These are phyloP conservation scores for Bryopsis sp. DNA, from an alignment of 139 green algal genomes.

Conservation along the genomic window DNA sequence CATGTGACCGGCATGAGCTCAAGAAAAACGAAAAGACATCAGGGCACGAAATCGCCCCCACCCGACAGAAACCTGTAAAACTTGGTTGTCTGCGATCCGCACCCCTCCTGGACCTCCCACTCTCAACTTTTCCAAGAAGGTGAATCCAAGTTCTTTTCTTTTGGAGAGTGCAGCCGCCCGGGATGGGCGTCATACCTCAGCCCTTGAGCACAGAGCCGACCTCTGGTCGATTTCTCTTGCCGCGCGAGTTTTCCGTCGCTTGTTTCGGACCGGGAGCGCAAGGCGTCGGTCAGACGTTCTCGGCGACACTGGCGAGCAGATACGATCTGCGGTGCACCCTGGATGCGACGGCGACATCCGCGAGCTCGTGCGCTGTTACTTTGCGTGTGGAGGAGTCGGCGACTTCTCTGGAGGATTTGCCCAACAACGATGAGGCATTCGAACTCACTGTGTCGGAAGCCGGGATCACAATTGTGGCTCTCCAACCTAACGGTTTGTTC, in stretches of 20 bases:
- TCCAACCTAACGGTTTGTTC: constrained; percentile 35
- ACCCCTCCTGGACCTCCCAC: too few relatives aligned
- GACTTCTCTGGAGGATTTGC: constrained; percentile 12
- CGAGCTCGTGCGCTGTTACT: neutral
- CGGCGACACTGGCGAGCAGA: neutral
- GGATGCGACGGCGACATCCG: neutral
- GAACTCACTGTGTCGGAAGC: constrained; percentile 25
- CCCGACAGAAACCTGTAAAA: too few relatives aligned
- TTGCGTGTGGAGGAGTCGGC: neutral
- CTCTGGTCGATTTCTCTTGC: neutral
- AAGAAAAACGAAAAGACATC: too few relatives aligned
- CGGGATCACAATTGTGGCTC: constrained; percentile 25
- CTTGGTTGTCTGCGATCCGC: too few relatives aligned
- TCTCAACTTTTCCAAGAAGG: too few relatives aligned
- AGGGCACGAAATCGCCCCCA: too few relatives aligned
- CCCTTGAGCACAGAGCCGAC: neutral
- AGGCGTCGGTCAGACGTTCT: neutral
- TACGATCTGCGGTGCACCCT: neutral
- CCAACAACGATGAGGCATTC: constrained; percentile 34
- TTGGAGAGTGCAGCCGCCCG: too few relatives aligned
- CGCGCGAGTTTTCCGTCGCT: neutral
- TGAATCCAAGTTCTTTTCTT: too few relatives aligned
- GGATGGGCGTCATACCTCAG: neutral
- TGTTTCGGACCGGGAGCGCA: neutral
- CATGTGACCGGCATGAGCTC: too few relatives aligned